Percentiles rank a stretch among this genome's conserved stretches.
Conservation (phyloP, 257 asterid genomes). For the Thymus mandschuricus region DNA sequence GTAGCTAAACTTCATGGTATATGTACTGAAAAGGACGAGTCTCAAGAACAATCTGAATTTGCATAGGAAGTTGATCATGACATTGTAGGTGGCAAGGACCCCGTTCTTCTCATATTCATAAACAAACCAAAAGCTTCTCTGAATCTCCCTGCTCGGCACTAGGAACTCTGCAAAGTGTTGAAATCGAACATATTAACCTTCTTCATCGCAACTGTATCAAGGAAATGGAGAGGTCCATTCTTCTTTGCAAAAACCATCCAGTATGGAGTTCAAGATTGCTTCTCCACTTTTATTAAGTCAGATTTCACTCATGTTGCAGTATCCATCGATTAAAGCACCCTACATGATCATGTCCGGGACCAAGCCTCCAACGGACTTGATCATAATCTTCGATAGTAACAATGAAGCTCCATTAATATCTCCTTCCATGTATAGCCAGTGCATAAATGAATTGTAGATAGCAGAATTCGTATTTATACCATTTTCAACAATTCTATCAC, state of each 20-base stretch:
- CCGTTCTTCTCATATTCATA: conserved; percentile 51
- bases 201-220: conserved; percentile 51
- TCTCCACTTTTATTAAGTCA: conserved; percentile 52
- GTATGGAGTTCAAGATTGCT: conserved; percentile 62
- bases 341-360: conserved; percentile 67
- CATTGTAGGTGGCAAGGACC: conserved; percentile 55
- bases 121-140: conserved; percentile 53
- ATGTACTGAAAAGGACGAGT: conserved; percentile 54
- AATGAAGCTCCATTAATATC: conserved; percentile 58
- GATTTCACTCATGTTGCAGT: conserved; percentile 49
- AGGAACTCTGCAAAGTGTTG: conserved; percentile 63
- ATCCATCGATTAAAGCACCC: conserved; percentile 70
- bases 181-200: conserved; percentile 49
- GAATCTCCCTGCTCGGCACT: conserved; percentile 50
- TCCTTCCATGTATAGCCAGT: conserved; percentile 70
- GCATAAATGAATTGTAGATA: conserved; percentile 67
- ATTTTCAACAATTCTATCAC: conserved; percentile 56
- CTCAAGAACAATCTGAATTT: conserved; percentile 52
- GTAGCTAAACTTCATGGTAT: conserved; percentile 45
- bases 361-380: conserved; percentile 71
- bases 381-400: conserved; percentile 60
- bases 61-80: conserved; percentile 61
- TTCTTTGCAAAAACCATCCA: conserved; percentile 70
- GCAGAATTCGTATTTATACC: conserved; percentile 60
- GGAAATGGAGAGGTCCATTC: conserved; percentile 39